These are phyloP conservation scores for Tylopilus sp. DNA, from an alignment of 768 basidiomycete species.

Conservation along the genomic window DNA sequence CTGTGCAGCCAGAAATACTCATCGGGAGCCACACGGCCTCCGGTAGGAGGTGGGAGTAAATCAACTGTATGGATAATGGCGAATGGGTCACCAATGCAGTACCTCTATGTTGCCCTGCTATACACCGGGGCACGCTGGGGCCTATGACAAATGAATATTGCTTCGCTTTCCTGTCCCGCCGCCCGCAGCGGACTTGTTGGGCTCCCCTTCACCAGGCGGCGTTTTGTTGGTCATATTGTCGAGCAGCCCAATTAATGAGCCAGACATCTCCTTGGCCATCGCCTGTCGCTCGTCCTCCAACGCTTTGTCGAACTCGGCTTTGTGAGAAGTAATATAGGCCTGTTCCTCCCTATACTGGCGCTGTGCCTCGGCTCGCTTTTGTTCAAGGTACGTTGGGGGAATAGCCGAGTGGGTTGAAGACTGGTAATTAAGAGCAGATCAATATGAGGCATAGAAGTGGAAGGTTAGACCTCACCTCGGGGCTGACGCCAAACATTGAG, in stretches of 20 bases:
- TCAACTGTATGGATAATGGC: constrained; percentile 3
- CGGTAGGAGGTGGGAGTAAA: not conserved
- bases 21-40: not conserved
- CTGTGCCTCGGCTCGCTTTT: constrained; percentile 50
- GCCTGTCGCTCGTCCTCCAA: constrained; percentile 52
- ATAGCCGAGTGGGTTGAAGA: constrained; percentile 30
- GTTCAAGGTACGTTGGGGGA: constrained; percentile 51
- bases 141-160: not conserved
- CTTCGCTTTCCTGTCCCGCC: constrained; percentile 11
- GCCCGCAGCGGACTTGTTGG: constrained; percentile 5
- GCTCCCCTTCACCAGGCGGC: constrained; percentile 1
- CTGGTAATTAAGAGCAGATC: constrained; percentile 6
- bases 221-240: constrained; percentile 26
- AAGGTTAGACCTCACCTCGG: constrained; percentile 26
- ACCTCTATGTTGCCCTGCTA: constrained; percentile 5
- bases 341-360: constrained; percentile 50
- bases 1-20: no score
- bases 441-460: not conserved
- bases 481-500: constrained; percentile 37
- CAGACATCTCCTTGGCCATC: constrained; percentile 46
- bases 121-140: not conserved
- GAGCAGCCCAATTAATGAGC: constrained; percentile 33
- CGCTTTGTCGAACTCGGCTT: constrained; percentile 45
- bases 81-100: not conserved
- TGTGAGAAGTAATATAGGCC: constrained; percentile 49